These are phyloP conservation scores for Xenosphaeropsis pyriputrescens DNA, from an alignment of 2,329 filamentous ascomycete genomes.

Conservation along the genomic window DNA sequence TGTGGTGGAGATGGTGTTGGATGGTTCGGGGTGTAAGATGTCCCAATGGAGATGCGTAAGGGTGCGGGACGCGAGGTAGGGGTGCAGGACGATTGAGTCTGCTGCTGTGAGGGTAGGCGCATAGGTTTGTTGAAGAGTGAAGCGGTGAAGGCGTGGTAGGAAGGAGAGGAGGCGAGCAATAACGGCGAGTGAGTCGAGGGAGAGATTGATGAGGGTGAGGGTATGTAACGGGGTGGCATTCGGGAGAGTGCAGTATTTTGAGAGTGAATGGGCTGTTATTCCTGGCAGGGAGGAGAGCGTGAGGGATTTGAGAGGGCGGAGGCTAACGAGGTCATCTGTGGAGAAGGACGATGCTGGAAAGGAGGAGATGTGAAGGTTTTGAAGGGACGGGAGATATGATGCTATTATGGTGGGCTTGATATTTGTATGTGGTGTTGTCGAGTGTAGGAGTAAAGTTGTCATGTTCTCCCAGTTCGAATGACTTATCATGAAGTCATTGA, in stretches of 20 bases:
- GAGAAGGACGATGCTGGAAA: slow-evolving; percentile 37
- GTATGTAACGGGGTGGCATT: slow-evolving; percentile 28
- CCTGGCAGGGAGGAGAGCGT: slow-evolving; percentile 40
- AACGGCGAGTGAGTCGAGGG: slow-evolving; percentile 38
- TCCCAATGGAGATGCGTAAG: slow-evolving; percentile 48
- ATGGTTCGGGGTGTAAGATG: slow-evolving; percentile 27
- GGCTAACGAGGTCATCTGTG: slow-evolving; percentile 35
- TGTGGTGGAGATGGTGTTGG: slow-evolving; percentile 30
- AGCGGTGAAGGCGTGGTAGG: slow-evolving; percentile 29
- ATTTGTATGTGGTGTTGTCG: slow-evolving; percentile 21
- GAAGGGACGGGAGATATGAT: slow-evolving; percentile 31
- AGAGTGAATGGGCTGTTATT: slow-evolving; percentile 39
- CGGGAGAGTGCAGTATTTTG: slow-evolving; percentile 35
- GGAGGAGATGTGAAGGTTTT: slow-evolving; percentile 43
- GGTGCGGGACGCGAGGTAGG: slow-evolving; percentile 41
- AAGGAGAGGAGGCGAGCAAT: slow-evolving; percentile 44
- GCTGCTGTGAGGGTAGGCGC: slow-evolving; percentile 33
- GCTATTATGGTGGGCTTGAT: neutral
- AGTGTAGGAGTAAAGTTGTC: slow-evolving; percentile 41
- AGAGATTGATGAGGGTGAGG: slow-evolving; percentile 39
- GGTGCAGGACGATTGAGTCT: slow-evolving; percentile 43
- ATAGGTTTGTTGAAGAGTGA: slow-evolving; percentile 38
- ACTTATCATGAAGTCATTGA: slow-evolving; percentile 29
- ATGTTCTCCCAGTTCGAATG: slow-evolving; percentile 42
- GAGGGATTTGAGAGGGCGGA: slow-evolving; percentile 39